Percentiles rank a stretch among this genome's conserved stretches.
Evolutionary conservation across 169 alveolate species (phyloP).

Genomic region (Cyclospora cayetanensis): DNA sequence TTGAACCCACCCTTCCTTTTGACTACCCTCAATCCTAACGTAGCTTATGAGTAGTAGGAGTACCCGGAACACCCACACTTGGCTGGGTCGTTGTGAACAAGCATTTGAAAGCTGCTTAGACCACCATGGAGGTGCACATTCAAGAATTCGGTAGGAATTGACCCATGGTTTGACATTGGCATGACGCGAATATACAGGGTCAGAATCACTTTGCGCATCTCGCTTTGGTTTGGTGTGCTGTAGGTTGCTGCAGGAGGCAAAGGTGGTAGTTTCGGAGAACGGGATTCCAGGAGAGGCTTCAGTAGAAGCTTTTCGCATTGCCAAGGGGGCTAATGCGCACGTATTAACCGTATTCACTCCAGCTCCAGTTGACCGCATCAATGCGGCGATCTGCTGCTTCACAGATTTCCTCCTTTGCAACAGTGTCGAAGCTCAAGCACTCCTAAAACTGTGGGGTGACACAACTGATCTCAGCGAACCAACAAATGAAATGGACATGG

Average conservation of each 20-base stretch:
- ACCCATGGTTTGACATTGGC: background rate
- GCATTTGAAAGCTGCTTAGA: background rate
- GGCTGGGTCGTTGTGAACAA: background rate
- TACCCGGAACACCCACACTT: background rate
- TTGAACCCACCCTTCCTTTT: background rate
- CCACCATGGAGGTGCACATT: background rate
- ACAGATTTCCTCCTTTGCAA: conserved; percentile 66
- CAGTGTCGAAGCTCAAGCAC: conserved; percentile 60
- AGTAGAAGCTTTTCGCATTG: conserved; percentile 66
- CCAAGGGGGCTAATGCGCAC: conserved; percentile 46
- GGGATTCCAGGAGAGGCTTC: conserved; percentile 53
- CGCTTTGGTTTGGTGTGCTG: background rate
- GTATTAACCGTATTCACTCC: conserved; percentile 72
- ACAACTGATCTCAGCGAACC: background rate
- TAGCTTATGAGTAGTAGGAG: background rate
- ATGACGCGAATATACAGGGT: background rate
- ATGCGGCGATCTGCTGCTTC: conserved; percentile 68
- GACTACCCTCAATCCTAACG: background rate
- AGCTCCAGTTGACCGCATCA: conserved; percentile 67
- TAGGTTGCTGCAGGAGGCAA: conserved; percentile 63
- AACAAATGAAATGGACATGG: background rate
- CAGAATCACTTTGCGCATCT: background rate
- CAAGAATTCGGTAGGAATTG: too few species aligned
- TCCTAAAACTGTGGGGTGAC: conserved; percentile 32
- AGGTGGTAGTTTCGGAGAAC: conserved; percentile 71